Evolutionary conservation across 2,329 filamentous ascomycete species (phyloP), one percentile per base, ranked within the genome.

Genomic region (Ceratocystis albifundus): DNA sequence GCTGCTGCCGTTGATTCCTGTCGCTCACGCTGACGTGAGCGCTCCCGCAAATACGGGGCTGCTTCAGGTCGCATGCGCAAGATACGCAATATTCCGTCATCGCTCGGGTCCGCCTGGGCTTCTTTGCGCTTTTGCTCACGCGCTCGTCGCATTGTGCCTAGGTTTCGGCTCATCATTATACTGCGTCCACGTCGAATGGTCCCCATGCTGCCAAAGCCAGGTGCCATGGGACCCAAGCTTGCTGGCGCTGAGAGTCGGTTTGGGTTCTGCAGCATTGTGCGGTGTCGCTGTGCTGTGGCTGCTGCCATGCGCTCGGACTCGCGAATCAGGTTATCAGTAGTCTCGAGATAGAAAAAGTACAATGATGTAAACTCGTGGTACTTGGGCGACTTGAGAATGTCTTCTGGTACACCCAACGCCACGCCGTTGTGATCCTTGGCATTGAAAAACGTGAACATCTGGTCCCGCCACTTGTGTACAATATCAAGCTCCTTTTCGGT

Each of bases 291-390:
- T 8, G 88, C 88, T 3, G 88, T 95, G 50, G 91, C 90, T 1
- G 89, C 87, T 2, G 92, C 93, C 89, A 99, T 99, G 66, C 90
- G 85, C 76, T 99, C 94, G 2, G 90, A 96, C n/a, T 90, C 96
- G 63, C 93, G 88, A 71, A 97, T 90, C 12, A 99, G 82, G 71
- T 89, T 92, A 69, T 95, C 89, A 0, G 91, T 96, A 41, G 88
- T 84, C 72, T 97, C 92, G 73, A 94, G 95, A 79, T 99, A 99
- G 80, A 97, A 99, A 81, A 97, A 99, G 78, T 96, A 96, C 69
- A 99, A 83, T 69, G 90, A 93, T 70, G 94, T 90, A 65, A 99
- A 84, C 75, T 99, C 94, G 79, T 96, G 92, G 80, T 96, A 99
- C 82, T 99, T 99, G 73, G 93, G 90, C 70, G 90, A 96, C 77